These are phyloP conservation scores for Ceratocystis alfenasii DNA, from an alignment of 2,329 filamentous ascomycete species.

Conservation along the genomic window DNA sequence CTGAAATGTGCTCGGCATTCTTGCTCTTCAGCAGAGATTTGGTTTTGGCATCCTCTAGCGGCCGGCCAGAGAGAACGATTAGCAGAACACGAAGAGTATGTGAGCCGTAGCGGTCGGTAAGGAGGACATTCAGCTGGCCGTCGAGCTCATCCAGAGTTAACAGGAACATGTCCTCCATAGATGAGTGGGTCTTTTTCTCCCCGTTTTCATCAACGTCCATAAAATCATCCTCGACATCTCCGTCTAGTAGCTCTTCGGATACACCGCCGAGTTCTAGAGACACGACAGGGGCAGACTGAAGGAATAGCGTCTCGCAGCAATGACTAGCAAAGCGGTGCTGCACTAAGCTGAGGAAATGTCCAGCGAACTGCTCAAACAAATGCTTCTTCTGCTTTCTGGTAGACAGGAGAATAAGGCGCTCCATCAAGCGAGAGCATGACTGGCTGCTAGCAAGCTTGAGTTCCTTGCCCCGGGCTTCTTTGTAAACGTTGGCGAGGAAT, in stretches of 20 bases:
- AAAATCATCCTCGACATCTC: slow-evolving; percentile 29
- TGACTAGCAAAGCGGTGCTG: slow-evolving; percentile 96
- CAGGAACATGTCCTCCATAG: slow-evolving; percentile 78
- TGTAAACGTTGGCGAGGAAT: slow-evolving; percentile 71
- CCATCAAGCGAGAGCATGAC: slow-evolving; percentile 85
- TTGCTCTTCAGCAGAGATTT: slow-evolving; percentile 77
- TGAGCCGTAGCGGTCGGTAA: slow-evolving; percentile 82
- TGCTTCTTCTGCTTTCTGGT: slow-evolving; percentile 69
- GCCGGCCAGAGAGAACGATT: slow-evolving; percentile 70
- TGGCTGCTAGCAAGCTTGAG: slow-evolving; percentile 93
- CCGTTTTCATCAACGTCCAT: slow-evolving; percentile 16
- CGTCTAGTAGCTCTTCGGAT: slow-evolving; percentile 34
- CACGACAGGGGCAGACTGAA: slow-evolving; percentile 67
- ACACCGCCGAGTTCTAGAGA: slow-evolving; percentile 54
- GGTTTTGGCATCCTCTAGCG: slow-evolving; percentile 56
- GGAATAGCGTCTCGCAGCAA: slow-evolving; percentile 88
- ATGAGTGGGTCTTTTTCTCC: slow-evolving; percentile 35
- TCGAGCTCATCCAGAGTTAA: slow-evolving; percentile 79
- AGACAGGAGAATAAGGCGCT: slow-evolving; percentile 75
- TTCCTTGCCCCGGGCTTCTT: slow-evolving; percentile 82
- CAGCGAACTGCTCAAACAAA: slow-evolving; percentile 72
- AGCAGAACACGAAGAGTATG: slow-evolving; percentile 80
- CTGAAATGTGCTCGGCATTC: slow-evolving; percentile 73
- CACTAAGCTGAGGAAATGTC: slow-evolving; percentile 78
- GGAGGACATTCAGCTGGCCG: slow-evolving; percentile 64